Base-by-base conservation (phyloP, 495 filamentous ascomycete genomes). In the Talaromyces thailandensis region DNA sequence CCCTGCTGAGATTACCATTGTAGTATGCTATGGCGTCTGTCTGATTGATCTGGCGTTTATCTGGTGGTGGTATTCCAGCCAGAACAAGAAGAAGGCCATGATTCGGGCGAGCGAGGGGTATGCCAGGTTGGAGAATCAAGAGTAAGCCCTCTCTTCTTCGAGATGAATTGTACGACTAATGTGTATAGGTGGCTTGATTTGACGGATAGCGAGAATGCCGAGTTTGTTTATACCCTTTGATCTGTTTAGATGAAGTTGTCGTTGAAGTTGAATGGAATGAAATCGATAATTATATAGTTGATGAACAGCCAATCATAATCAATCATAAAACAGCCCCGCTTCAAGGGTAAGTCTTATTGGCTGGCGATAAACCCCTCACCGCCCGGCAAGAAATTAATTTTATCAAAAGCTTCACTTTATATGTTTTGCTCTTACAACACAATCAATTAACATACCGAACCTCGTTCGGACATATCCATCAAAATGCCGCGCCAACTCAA, bases 401-500 rank as follows among this genome's bases (percentile, higher is more conserved):
- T 35, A 57, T 57, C 29, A 9, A 32, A 31, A 18, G 29, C 55
- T 32, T 57, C 52, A 26, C 16, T 14, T 57, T 32, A n/a, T n/a
- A n/a, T 8, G 35, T 57, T n/a, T 57, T 57, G n/a, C 29, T 32
- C 2, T 57, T 35, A 31, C 55, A 16, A n/a, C 21, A 28, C 50
- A 11, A 35, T 9, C 50, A 53, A 28, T 28, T 28, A 53, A 25
- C 1, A 53, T 2, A 1, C 12, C 26, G 25, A 24, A 35, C 16
- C 16, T 37, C 56, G 28, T 35, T 59, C 21, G n/a, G 26, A 48
- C n/a, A 64, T n/a, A 26, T 55, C 61, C 61, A 58, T 37, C 70
- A 84, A 69, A 57, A 95, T 95, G 91, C 89, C 94, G 67, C 88
- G 93, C 63, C 88, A 93, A 75, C 84, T 98, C 69, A 96, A 96